A percentile compares a stretch with the other conserved stretches of the same genome.
phyloP scores from a whole-genome alignment of 192 early-diverging fungal genomes.

The Jimgerdemannia flammicorona region DNA sequence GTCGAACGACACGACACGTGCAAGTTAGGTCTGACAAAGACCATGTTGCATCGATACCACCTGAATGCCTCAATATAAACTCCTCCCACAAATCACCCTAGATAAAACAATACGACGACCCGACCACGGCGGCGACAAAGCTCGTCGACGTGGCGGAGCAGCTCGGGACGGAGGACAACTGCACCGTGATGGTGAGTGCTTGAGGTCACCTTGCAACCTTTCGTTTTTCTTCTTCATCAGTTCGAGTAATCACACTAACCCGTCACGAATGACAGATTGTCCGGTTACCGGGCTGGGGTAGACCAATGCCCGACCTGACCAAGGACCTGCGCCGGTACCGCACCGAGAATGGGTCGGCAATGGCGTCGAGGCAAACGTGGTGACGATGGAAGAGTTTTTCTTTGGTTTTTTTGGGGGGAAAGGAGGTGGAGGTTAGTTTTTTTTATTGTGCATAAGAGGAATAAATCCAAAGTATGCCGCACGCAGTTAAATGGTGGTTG shows the following conservation, averaged over 20 bases:
- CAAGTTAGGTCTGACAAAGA: too few species aligned
- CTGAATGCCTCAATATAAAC: too few species aligned
- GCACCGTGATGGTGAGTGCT: conserved; percentile 50
- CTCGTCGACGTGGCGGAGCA: conserved; percentile 62
- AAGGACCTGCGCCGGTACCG: conserved; percentile 55
- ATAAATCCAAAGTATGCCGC: too few species aligned
- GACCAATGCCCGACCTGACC: conserved; percentile 62
- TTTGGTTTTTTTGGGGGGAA: too few species aligned
- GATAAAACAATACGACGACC: conserved; percentile 57
- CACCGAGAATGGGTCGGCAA: conserved; percentile 42
- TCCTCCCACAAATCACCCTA: background rate
- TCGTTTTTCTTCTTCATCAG: background rate
- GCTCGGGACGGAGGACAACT: conserved; percentile 68
- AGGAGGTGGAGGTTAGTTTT: too few species aligned
- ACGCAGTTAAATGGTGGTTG: too few species aligned
- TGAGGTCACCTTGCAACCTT: background rate
- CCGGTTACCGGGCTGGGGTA: conserved; percentile 67
- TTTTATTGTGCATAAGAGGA: too few species aligned
- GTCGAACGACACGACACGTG: too few species aligned
- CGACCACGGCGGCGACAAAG: conserved; percentile 49
- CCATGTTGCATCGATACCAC: too few species aligned
- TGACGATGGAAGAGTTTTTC: conserved; percentile 10
- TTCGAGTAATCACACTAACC: too few species aligned
- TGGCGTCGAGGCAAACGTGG: conserved; percentile 34
- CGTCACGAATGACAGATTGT: conserved; percentile 45